A percentile compares a stretch with the other conserved stretches of the same genome.
phyloP scores from a whole-genome alignment of 495 filamentous ascomycete genomes.

The Xylaria grammica region DNA sequence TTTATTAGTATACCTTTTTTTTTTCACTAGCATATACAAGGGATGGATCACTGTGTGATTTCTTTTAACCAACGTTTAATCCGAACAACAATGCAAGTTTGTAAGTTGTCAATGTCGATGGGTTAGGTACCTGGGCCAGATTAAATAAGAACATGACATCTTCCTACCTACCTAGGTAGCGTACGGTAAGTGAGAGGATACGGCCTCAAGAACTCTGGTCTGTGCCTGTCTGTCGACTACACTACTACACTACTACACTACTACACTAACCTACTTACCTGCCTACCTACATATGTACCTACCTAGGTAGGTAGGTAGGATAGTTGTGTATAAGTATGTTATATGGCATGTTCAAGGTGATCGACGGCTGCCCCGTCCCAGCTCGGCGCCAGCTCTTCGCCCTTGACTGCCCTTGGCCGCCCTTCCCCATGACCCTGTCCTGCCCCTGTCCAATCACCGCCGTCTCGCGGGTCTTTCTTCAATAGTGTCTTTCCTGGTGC shows the following conservation, averaged over 20 bases:
- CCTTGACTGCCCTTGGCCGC: slow-evolving; percentile 3
- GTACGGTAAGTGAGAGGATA: too few relatives aligned
- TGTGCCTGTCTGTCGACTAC: too few relatives aligned
- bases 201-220: too few relatives aligned
- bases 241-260: too few relatives aligned
- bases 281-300: slow-evolving; percentile 8
- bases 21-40: too few relatives aligned
- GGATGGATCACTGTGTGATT: too few relatives aligned
- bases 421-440: slow-evolving; percentile 10
- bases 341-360: neutral
- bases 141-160: too few relatives aligned
- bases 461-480: slow-evolving; percentile 11
- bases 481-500: slow-evolving; percentile 16
- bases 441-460: slow-evolving; percentile 6
- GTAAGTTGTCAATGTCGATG: too few relatives aligned
- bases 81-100: too few relatives aligned
- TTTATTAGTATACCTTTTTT: neutral
- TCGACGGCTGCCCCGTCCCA: slow-evolving; percentile 2
- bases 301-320: neutral
- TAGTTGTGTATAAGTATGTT: neutral
- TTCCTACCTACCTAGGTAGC: too few relatives aligned
- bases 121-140: too few relatives aligned
- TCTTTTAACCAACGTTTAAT: too few relatives aligned
- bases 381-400: slow-evolving; percentile 8
- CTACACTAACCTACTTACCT: neutral